Evolutionary conservation across 257 asterid genomes (phyloP), one percentile per base, ranked within the genome.

Genomic region (Euphrasia confusa): DNA sequence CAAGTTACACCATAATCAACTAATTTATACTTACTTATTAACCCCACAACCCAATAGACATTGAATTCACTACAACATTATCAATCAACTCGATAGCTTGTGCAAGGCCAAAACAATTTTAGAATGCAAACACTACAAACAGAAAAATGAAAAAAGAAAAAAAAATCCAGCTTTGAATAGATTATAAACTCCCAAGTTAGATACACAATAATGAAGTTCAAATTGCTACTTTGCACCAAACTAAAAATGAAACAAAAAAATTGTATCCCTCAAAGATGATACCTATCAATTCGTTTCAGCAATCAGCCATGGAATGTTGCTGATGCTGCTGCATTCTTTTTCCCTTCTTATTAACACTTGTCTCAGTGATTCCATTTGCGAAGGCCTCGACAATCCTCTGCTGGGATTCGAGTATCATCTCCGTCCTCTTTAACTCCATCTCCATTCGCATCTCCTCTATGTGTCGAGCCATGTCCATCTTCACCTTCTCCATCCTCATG

Each of bases 381-480:
- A 86, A 80, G 0, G 88, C 81, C 39, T 84, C 94, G 35, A 89
- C 84, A 14, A 86, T 78, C 77, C 81, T 83, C 73, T 79, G 84
- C 80, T 89, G 95, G 4, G 91, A 84, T 11, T 86, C 95, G 4
- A 84, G 81, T 59, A 89, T 80, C 94, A 82, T 86, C 70, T 86
- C 86, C 0, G 94, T 82, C 70, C 86, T 80, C 77, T 86, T 89
- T 77, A 89, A 75, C 75, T 89, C 97, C 97, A 82, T 84, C 68
- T 89, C 91, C 97, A 84, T 86, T 58, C 90, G 62, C 84, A 78
- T 82, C 72, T 80, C 77, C 74, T 89, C 94, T 11, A 86, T 68
- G 64, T 84, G 78, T 57, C 81, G 53, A 3, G 84, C 86, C 79
- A 82, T 78, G 15, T 89, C 97, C 95, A 89, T 89, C 68, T 86